Percentiles rank a stretch among this genome's conserved stretches.
These are phyloP conservation scores for Rhytidhysteron rufulum DNA, from an alignment of 2,329 filamentous ascomycete genomes.

Conservation along the genomic window DNA sequence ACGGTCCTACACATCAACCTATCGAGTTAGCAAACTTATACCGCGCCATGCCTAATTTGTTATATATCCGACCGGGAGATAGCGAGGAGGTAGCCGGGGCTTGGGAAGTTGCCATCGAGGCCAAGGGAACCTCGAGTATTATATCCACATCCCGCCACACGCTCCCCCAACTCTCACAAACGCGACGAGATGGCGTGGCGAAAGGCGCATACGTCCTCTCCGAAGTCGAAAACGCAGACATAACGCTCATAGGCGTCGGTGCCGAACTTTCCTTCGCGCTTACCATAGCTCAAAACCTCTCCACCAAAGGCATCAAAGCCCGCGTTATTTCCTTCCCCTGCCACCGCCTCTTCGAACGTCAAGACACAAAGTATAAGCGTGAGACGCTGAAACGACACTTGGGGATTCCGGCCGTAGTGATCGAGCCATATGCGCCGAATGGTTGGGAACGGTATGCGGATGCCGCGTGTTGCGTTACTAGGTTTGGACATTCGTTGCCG, in stretches of 20 bases:
- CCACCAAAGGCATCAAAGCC: conserved; percentile 38
- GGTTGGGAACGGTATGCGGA: conserved; percentile 61
- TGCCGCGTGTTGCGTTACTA: conserved; percentile 51
- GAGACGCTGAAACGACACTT: conserved; percentile 41
- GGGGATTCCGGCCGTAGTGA: conserved; percentile 50
- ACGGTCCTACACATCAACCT: conserved; percentile 62
- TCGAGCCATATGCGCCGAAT: conserved; percentile 57
- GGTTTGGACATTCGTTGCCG: conserved; percentile 55
- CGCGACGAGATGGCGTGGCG: conserved; percentile 39
- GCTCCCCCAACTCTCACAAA: conserved; percentile 39
- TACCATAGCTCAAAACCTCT: conserved; percentile 37
- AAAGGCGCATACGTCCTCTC: conserved; percentile 47
- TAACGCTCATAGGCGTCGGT: conserved; percentile 51
- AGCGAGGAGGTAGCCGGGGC: conserved; percentile 57
- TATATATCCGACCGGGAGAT: conserved; percentile 59
- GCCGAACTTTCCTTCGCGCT: conserved; percentile 49
- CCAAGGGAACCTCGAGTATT: conserved; percentile 42
- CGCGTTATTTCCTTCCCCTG: conserved; percentile 51
- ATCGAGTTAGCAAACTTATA: conserved; percentile 56
- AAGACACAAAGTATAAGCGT: conserved; percentile 45
- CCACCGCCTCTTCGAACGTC: conserved; percentile 48
- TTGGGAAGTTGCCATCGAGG: conserved; percentile 47
- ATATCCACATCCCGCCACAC: conserved; percentile 49
- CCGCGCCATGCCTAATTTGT: conserved; percentile 60
- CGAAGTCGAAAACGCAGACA: conserved; percentile 42